These are phyloP conservation scores for Mollisia scopiformis DNA, from an alignment of 2,329 filamentous ascomycete genomes.

Conservation along the genomic window DNA sequence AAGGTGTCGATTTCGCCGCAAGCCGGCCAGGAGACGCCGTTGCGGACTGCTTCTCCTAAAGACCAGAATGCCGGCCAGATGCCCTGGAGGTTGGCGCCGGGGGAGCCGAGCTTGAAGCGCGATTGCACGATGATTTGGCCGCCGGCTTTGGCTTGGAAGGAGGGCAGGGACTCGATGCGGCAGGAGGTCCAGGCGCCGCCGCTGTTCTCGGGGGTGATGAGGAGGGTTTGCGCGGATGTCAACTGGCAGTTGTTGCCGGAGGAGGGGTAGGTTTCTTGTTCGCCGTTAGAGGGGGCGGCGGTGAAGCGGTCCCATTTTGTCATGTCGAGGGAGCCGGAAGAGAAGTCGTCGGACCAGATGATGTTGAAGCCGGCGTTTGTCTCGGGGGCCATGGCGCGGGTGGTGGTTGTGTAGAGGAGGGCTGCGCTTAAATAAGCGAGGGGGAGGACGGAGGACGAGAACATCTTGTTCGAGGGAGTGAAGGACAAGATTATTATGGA, in stretches of 20 bases:
- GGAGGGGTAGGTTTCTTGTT: slow-evolving; percentile 25
- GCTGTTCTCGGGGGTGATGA: slow-evolving; percentile 21
- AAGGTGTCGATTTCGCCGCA: slow-evolving; percentile 32
- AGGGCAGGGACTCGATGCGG: slow-evolving; percentile 23
- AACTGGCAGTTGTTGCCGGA: slow-evolving; percentile 21
- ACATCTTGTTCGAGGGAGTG: slow-evolving; percentile 5
- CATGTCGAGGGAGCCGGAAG: slow-evolving; percentile 9
- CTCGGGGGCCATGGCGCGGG: slow-evolving; percentile 12
- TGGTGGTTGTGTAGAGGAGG: slow-evolving; percentile 10
- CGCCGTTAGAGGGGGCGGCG: slow-evolving; percentile 22
- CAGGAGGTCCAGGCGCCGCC: slow-evolving; percentile 28
- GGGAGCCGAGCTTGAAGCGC: slow-evolving; percentile 21
- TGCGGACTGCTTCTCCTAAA: slow-evolving; percentile 20
- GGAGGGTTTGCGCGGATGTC: slow-evolving; percentile 16
- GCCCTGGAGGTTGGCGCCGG: slow-evolving; percentile 19
- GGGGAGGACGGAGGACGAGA: slow-evolving; percentile 5
- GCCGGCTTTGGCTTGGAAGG: slow-evolving; percentile 20
- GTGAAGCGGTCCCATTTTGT: slow-evolving; percentile 24
- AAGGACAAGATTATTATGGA: neutral
- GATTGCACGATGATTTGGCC: slow-evolving; percentile 26
- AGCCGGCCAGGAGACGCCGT: slow-evolving; percentile 22
- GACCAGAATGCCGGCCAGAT: slow-evolving; percentile 33
- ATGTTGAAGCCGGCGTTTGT: slow-evolving; percentile 20
- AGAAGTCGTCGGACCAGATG: slow-evolving; percentile 27
- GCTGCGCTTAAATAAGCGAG: slow-evolving; percentile 9